Evolutionary conservation across 306 rosid species (phyloP).

Genomic region (Calophaca sinica): DNA sequence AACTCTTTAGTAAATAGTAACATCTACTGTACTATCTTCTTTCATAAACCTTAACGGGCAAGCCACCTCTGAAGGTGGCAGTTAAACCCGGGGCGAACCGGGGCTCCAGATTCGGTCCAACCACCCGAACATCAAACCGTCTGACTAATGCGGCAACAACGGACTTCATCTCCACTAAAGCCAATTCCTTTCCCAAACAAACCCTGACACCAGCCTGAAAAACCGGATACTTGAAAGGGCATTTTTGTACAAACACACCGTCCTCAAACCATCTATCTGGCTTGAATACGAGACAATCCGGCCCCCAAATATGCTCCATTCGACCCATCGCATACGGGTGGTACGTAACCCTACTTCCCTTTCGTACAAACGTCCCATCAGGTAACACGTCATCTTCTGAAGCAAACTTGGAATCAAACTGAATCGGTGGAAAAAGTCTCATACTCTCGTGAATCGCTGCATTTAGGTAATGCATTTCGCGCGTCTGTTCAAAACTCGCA

Average conservation of each 20-base stretch:
- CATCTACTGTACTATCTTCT: conserved; percentile 16
- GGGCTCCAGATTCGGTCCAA: conserved; percentile 37
- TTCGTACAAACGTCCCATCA: conserved; percentile 72
- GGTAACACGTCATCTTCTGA: conserved; percentile 80
- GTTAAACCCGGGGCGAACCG: conserved; percentile 79
- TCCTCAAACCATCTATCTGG: conserved; percentile 81
- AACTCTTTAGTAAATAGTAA: too few species aligned
- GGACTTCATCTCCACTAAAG: conserved; percentile 70
- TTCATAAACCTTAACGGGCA: conserved; percentile 64
- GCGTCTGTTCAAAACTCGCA: conserved; percentile 52
- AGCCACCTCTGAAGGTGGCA: conserved; percentile 71
- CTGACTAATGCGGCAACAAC: conserved; percentile 50
- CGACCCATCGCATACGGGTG: conserved; percentile 99
- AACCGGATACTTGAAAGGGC: conserved; percentile 76
- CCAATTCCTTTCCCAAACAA: conserved; percentile 90
- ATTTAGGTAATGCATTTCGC: conserved; percentile 73
- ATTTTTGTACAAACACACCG: conserved; percentile 55
- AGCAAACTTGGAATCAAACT: conserved; percentile 83
- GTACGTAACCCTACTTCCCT: conserved; percentile 81
- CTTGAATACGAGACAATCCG: conserved; percentile 65
- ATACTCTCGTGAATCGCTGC: conserved; percentile 77
- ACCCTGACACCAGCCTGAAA: conserved; percentile 86
- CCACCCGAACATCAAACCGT: conserved; percentile 58
- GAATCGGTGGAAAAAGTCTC: conserved; percentile 88
- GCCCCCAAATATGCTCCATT: conserved; percentile 83